Conservation (phyloP, 495 filamentous ascomycete species). For the Platismatia glauca region DNA sequence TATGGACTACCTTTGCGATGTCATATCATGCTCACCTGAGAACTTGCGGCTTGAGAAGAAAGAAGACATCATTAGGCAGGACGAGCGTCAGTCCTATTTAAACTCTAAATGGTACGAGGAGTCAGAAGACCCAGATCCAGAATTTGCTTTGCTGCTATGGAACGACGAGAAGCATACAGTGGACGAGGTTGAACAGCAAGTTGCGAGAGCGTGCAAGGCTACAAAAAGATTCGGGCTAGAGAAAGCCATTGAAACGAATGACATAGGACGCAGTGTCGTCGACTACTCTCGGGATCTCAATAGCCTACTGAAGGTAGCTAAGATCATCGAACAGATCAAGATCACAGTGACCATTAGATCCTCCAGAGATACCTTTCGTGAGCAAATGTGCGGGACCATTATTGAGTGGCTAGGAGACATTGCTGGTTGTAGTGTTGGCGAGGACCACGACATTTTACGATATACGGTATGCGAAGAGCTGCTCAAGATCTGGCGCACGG, state of each 20-base stretch:
- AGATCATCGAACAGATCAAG: slow-evolving; percentile 87
- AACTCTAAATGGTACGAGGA: slow-evolving; percentile 65
- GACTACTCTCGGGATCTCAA: slow-evolving; percentile 63
- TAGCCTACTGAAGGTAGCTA: slow-evolving; percentile 63
- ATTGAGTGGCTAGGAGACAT: slow-evolving; percentile 95
- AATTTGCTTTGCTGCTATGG: slow-evolving; percentile 88
- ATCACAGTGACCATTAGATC: slow-evolving; percentile 93
- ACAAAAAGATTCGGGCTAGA: slow-evolving; percentile 55
- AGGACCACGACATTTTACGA: slow-evolving; percentile 69
- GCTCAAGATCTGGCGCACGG: slow-evolving; percentile 73
- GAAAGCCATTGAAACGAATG: slow-evolving; percentile 80
- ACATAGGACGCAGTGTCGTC: slow-evolving; percentile 75
- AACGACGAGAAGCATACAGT: slow-evolving; percentile 99
- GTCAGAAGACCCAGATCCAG: slow-evolving; percentile 46
- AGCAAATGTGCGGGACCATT: slow-evolving; percentile 97
- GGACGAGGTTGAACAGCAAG: slow-evolving; percentile 79
- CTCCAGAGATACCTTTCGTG: slow-evolving; percentile 85
- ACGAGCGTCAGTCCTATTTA: slow-evolving; percentile 73
- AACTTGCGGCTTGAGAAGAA: slow-evolving; percentile 82
- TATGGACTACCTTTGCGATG: slow-evolving; percentile 92
- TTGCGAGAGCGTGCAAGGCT: slow-evolving; percentile 78
- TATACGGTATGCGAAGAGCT: slow-evolving; percentile 83
- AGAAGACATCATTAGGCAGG: slow-evolving; percentile 63
- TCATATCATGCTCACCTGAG: slow-evolving; percentile 94
- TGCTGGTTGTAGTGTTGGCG: slow-evolving; percentile 75